These are phyloP conservation scores for Acrodontium crateriforme DNA, from an alignment of 2,329 filamentous ascomycete species.

Conservation along the genomic window DNA sequence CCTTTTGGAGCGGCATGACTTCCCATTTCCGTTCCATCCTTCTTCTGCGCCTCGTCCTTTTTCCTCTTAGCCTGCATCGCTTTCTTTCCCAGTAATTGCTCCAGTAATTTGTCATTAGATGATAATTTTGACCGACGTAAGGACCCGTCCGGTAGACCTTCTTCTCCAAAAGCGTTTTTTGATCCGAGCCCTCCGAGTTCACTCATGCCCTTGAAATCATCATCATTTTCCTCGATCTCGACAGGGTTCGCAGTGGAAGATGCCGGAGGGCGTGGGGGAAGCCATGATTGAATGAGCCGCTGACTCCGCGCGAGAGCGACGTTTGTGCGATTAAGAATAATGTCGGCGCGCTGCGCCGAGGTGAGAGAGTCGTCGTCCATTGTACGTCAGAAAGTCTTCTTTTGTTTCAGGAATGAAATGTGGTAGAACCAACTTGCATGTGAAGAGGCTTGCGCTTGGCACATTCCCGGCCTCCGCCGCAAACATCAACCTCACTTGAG, in stretches of 20 bases:
- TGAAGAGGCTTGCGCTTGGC: too few relatives aligned
- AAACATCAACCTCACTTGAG: too few relatives aligned
- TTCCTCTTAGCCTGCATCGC: conserved; percentile 20
- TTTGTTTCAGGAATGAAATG: too few relatives aligned
- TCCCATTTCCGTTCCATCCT: conserved; percentile 14
- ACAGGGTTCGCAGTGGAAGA: conserved; percentile 15
- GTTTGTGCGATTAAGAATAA: conserved; percentile 41
- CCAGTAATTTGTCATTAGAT: conserved; percentile 30
- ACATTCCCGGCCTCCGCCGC: too few relatives aligned
- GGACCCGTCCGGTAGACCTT: conserved; percentile 18
- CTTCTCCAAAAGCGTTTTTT: conserved; percentile 5
- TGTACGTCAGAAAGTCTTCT: too few relatives aligned
- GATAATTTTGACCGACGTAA: conserved; percentile 23
- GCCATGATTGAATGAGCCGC: conserved; percentile 42
- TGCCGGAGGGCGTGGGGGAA: conserved; percentile 28
- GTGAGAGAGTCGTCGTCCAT: not conserved
- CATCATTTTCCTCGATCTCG: conserved; percentile 35
- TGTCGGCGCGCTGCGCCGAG: conserved; percentile 26
- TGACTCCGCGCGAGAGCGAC: conserved; percentile 41
- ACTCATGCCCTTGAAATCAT: conserved; percentile 31
- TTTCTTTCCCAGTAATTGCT: conserved; percentile 29
- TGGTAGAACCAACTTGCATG: too few relatives aligned
- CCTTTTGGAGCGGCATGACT: conserved; percentile 21
- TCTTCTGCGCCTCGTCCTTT: conserved; percentile 4
- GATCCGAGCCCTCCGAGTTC: conserved; percentile 9